Evolutionary conservation across 257 asterid genomes (phyloP).

Genomic region (Gynochthodes officinalis): DNA sequence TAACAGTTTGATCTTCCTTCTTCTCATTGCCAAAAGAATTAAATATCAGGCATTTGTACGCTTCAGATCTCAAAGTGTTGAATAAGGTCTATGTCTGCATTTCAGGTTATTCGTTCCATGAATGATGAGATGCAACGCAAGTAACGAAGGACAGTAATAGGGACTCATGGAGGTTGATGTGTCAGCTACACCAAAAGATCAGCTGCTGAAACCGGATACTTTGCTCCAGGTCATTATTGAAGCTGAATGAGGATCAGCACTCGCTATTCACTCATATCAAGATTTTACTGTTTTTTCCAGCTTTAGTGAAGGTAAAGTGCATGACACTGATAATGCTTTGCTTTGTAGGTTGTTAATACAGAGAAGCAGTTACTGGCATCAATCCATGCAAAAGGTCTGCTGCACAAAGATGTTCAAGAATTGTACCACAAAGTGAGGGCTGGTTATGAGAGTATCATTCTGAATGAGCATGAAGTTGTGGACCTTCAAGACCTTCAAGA

Average conservation of each 20-base stretch:
- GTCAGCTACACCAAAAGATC: conserved; percentile 20
- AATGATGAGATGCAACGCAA: conserved; percentile 14
- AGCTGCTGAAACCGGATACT: conserved; percentile 37
- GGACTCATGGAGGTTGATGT: conserved; percentile 28
- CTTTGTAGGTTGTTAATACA: conserved; percentile 40
- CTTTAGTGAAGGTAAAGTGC: conserved; percentile 3
- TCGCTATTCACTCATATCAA: not conserved
- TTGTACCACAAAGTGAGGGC: conserved; percentile 54
- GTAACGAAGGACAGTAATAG: conserved; percentile 7
- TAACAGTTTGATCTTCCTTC: not conserved
- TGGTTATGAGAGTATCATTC: conserved; percentile 51
- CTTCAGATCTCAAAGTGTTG: not conserved
- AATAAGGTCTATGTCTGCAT: not conserved
- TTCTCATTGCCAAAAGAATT: not conserved
- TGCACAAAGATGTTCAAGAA: conserved; percentile 49
- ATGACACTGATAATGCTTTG: conserved; percentile 12
- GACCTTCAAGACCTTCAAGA: conserved; percentile 76
- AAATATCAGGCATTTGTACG: not conserved
- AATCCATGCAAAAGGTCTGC: conserved; percentile 55
- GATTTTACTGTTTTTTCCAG: not conserved
- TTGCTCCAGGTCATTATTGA: conserved; percentile 52
- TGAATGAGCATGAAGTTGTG: conserved; percentile 39
- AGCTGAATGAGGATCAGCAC: conserved; percentile 6
- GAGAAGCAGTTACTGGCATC: conserved; percentile 63
- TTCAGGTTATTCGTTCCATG: conserved; percentile 7